These are phyloP conservation scores for Komagataella pastoris DNA, from an alignment of 805 yeast species.

Conservation along the genomic window DNA sequence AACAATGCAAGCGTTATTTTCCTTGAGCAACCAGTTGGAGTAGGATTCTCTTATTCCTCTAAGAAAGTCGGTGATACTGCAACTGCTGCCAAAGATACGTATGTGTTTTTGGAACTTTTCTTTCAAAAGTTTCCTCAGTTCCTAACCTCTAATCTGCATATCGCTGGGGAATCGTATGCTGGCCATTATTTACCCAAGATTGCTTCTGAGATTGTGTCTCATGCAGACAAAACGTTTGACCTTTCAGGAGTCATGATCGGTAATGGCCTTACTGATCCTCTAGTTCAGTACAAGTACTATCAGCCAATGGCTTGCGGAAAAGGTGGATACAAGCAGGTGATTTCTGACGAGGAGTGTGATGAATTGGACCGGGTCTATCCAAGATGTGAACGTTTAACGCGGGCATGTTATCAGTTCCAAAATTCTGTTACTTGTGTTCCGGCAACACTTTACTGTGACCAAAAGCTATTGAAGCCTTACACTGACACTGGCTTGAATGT, in stretches of 20 bases:
- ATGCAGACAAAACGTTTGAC: slow-evolving; percentile 44
- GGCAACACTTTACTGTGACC: slow-evolving; percentile 50
- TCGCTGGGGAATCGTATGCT: slow-evolving; percentile 78
- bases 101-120: slow-evolving; percentile 70
- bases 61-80: slow-evolving; percentile 49
- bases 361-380: slow-evolving; percentile 48
- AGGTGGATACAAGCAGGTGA: slow-evolving; percentile 72
- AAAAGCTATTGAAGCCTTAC: slow-evolving; percentile 45
- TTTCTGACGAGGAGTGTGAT: slow-evolving; percentile 57
- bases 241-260: slow-evolving; percentile 79
- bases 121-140: slow-evolving; percentile 75
- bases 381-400: slow-evolving; percentile 48
- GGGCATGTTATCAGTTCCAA: slow-evolving; percentile 50
- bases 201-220: slow-evolving; percentile 41
- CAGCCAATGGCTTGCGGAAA: slow-evolving; percentile 91
- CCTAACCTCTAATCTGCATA: slow-evolving; percentile 45
- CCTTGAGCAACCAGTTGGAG: slow-evolving; percentile 89
- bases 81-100: slow-evolving; percentile 82
- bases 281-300: slow-evolving; percentile 65
- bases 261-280: slow-evolving; percentile 83
- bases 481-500: slow-evolving; percentile 48
- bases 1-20: slow-evolving; percentile 80
- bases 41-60: slow-evolving; percentile 78
- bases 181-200: slow-evolving; percentile 74
- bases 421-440: slow-evolving; percentile 50